Evolutionary conservation across 1,284 basidiomycete genomes (phyloP), one percentile per base, ranked within the genome.

Genomic region (Sporisorium iseilematis-ciliati): DNA sequence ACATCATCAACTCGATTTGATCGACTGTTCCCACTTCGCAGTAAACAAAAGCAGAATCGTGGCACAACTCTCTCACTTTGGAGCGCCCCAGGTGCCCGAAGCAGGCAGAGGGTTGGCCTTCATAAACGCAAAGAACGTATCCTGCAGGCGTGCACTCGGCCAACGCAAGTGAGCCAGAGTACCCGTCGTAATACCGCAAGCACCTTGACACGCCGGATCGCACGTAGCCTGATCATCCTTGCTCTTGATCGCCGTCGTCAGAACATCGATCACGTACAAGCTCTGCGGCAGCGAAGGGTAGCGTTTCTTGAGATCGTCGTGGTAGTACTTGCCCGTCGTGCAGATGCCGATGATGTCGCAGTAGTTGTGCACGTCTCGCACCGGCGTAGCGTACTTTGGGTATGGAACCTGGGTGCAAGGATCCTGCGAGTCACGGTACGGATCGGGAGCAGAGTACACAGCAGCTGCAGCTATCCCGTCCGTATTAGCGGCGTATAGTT

Each of bases 401-500:
- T 55, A 59, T 1, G 67, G 57, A 2, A 53, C 48, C 26, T 70
- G 67, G 8, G 68, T 71, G 29, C 63, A 66, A 4, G 63, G 68
- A n/a, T 71, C 63, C 42, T 66, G 53, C n/a, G 53, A 61, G 18
- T 71, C 68, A 38, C 68, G 68, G 41, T 61, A 71, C 21, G 68
- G 68, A 26, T 71, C 68, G 4, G 68, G 68, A 23, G 68, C 68
- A 12, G 63, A 66, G 57, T 71, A 71, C 6, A 71, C 68, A 20
- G 54, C 59, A 11, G 68, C 62, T 0, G 68, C 35, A 25, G 68
- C 68, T n/a, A 71, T 66, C 21, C 68, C 68, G n/a, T 71, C 57
- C 12, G 68, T 71, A 25, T 62, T 61, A 14, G 59, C 58, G 4
- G 57, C 68, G 23, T 61, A 61, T 7, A 71, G 23, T 43, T 51